Percentiles rank a stretch among this genome's conserved stretches.
Evolutionary conservation across 352 stramenopile genomes (phyloP).

Genomic region (Phytophthora rubi): DNA sequence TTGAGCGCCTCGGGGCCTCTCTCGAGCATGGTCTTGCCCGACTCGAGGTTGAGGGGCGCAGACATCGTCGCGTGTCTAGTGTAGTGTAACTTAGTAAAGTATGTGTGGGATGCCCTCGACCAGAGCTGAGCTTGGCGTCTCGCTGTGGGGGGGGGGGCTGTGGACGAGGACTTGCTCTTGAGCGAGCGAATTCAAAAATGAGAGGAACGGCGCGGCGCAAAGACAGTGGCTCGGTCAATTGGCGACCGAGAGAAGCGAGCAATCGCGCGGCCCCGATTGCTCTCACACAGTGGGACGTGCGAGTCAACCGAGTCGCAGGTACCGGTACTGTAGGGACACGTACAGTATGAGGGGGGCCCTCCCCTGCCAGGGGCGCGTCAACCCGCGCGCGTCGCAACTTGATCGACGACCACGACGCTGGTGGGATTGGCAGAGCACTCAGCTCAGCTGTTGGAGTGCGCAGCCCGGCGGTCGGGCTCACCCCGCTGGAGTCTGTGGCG

Average conservation of each 20-base stretch:
- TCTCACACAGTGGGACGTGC: constrained; percentile 9
- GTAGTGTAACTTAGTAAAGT: background rate
- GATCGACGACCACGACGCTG: background rate
- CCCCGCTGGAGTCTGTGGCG: background rate
- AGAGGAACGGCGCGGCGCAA: background rate
- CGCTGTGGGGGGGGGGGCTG: background rate
- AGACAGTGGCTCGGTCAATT: constrained; percentile 5
- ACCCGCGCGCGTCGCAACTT: constrained; percentile 6
- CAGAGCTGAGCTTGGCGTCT: constrained; percentile 7
- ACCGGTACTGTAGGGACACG: background rate
- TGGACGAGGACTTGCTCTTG: constrained; percentile 13
- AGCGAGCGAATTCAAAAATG: constrained; percentile 19
- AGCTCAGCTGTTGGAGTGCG: too few species aligned
- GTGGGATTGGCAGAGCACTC: too few species aligned
- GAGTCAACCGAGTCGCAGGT: constrained; percentile 1
- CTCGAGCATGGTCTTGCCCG: constrained; percentile 25
- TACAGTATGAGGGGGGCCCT: background rate
- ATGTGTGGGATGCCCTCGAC: constrained; percentile 13
- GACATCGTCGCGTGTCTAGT: background rate
- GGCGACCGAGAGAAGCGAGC: constrained; percentile 11
- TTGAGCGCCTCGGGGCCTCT: constrained; percentile 38
- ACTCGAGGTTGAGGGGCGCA: constrained; percentile 16
- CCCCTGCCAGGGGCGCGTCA: background rate
- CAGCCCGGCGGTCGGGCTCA: too few species aligned
- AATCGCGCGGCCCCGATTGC: constrained; percentile 3